Evolutionary conservation across 2,329 filamentous ascomycete genomes (phyloP), one percentile per base, ranked within the genome.

Genomic region (Paecilomyces fulvus): DNA sequence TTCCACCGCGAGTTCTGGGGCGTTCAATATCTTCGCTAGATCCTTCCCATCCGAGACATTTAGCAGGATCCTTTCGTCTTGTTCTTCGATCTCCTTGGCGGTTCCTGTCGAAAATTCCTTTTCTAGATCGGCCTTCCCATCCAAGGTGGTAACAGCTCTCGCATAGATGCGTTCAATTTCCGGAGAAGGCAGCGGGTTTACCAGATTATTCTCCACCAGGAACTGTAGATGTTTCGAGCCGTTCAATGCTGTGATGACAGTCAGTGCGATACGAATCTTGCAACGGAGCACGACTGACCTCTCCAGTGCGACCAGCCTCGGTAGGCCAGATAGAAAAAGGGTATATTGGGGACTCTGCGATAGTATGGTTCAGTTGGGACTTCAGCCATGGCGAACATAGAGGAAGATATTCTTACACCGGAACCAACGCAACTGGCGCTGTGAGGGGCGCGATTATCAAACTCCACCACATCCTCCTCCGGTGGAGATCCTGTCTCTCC

Each of bases 321-420:
- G 76, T 95, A 99, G 17, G 83, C 84, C 46, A 97, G 82, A 72
- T 97, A 99, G 78, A 97, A 97, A 79, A 97, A 97, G 17, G 94
- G 94, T 11, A 99, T 79, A 70, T 99, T 96, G 33, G 92, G 92
- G 60, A 96, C 81, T 60, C 90, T 95, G 53, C 11, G 30, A 3
- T 33, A 63, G 55, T 30, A 43, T 49, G n/a, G 48, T 64, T 54
- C 58, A 55, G 33, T 25, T 30, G 48, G 20, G 51, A 20, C 51
- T 50, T 54, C 28, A 51, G 53, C 49, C 25, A 25, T 20, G 10
- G 52, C 17, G 54, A 51, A 37, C 31, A 37, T 46, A 54, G 17
- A 52, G 17, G 33, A 54, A 43, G 55, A 30, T 30, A 46, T 54
- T 58, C 89, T 75, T 82, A 95, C 90, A 97, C 69, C 50, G 94